These are phyloP conservation scores for Plectosphaerella plurivora DNA, from an alignment of 2,329 filamentous ascomycete genomes.

Conservation along the genomic window DNA sequence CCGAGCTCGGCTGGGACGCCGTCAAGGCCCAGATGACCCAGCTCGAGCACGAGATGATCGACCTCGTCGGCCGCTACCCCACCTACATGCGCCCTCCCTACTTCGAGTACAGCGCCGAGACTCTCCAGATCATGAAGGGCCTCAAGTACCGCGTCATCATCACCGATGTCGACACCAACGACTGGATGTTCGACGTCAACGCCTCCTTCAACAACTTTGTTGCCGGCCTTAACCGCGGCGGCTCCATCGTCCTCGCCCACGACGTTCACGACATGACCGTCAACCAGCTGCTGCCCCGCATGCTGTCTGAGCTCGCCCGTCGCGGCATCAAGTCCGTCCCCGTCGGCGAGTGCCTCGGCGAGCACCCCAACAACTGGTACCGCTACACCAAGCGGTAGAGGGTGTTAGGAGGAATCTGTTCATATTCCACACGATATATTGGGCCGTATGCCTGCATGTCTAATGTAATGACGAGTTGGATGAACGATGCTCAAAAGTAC, in stretches of 20 bases:
- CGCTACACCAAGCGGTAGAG: slow-evolving; percentile 4
- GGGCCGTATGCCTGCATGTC: too few relatives aligned
- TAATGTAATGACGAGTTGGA: too few relatives aligned
- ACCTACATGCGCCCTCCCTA: slow-evolving; percentile 40
- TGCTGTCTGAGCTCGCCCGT: slow-evolving; percentile 34
- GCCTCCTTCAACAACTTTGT: slow-evolving; percentile 37
- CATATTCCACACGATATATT: too few relatives aligned
- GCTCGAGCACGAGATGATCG: slow-evolving; percentile 37
- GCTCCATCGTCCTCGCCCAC: slow-evolving; percentile 38
- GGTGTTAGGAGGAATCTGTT: too few relatives aligned
- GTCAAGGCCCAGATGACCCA: slow-evolving; percentile 33
- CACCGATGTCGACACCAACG: slow-evolving; percentile 56
- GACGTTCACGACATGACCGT: slow-evolving; percentile 40
- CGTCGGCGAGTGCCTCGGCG: slow-evolving; percentile 9
- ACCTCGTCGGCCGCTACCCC: slow-evolving; percentile 33
- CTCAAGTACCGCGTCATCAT: slow-evolving; percentile 52
- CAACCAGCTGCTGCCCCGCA: slow-evolving; percentile 16
- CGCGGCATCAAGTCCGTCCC: slow-evolving; percentile 23
- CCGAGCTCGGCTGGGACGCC: slow-evolving; percentile 24
- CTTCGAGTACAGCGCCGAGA: slow-evolving; percentile 32
- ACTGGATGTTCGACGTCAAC: slow-evolving; percentile 45
- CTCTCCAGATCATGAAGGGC: slow-evolving; percentile 24
- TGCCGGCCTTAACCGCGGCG: slow-evolving; percentile 11
- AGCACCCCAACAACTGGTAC: slow-evolving; percentile 9
- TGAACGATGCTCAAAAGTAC: too few relatives aligned